Conservation (phyloP, 129 eudicot species). For the Pulicaria dysenterica region DNA sequence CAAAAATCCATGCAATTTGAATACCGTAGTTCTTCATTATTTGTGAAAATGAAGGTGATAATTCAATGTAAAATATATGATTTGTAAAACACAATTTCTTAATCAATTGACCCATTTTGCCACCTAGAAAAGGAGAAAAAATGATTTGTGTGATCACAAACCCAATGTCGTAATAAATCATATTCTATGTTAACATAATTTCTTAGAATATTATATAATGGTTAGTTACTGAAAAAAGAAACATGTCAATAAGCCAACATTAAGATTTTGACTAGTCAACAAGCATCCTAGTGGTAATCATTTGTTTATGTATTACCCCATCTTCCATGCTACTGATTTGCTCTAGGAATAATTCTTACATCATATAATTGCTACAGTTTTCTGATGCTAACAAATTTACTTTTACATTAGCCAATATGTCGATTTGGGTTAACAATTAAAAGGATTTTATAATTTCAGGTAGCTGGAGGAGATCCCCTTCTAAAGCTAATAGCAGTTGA, state of each 20-base stretch:
- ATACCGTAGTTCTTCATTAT: too few relatives aligned
- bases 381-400: neutral
- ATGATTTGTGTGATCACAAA: neutral
- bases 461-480: slow-evolving; percentile 92
- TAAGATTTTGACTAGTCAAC: neutral
- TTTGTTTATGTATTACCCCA: neutral
- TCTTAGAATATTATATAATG: neutral
- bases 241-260: neutral
- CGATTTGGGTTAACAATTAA: neutral
- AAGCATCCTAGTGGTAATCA: neutral
- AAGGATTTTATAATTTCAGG: slow-evolving; percentile 46
- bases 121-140: neutral
- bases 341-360: neutral
- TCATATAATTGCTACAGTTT: neutral
- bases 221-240: neutral
- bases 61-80: too few relatives aligned
- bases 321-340: neutral
- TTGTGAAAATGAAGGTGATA: too few relatives aligned
- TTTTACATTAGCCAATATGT: too few relatives aligned
- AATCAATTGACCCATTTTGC: too few relatives aligned
- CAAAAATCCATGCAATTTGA: too few relatives aligned
- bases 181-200: neutral
- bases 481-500: slow-evolving; percentile 93
- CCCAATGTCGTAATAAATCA: neutral
- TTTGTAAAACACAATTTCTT: too few relatives aligned